These are phyloP conservation scores for Plectranthus barbatus DNA, from an alignment of 257 asterid genomes.

Conservation along the genomic window DNA sequence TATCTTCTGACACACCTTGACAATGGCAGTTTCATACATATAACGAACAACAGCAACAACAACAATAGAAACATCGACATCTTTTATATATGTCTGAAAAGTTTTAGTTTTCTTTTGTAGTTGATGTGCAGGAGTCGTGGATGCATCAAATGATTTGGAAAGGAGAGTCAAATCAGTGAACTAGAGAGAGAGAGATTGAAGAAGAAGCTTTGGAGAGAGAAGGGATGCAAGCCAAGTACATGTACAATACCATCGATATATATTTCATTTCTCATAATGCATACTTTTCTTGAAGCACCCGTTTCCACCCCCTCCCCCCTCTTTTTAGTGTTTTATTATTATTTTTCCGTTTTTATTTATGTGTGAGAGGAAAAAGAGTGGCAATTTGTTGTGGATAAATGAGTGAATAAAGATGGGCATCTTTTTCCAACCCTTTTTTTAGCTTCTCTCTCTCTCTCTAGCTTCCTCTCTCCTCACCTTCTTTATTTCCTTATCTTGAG, in stretches of 20 bases:
- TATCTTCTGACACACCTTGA: conserved; percentile 67
- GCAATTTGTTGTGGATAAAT: conserved; percentile 36
- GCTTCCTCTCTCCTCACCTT: conserved; percentile 8
- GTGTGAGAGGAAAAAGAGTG: conserved; percentile 5
- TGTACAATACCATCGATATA: conserved; percentile 4
- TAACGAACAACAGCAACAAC: conserved; percentile 14
- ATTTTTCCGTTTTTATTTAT: background rate
- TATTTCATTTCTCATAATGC: background rate
- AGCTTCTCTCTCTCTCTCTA: conserved; percentile 25
- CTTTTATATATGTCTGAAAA: conserved; percentile 37
- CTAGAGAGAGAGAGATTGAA: background rate
- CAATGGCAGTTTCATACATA: conserved; percentile 36
- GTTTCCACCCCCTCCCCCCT: background rate
- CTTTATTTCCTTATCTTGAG: conserved; percentile 31
- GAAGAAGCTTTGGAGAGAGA: background rate
- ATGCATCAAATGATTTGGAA: conserved; percentile 57
- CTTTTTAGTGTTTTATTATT: background rate
- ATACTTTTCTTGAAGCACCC: conserved; percentile 16
- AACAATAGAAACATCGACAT: conserved; percentile 17
- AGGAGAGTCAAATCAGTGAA: conserved; percentile 58
- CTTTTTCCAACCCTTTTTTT: conserved; percentile 48
- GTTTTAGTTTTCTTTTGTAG: conserved; percentile 25
- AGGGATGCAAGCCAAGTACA: background rate
- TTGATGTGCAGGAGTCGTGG: conserved; percentile 21
- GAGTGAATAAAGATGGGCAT: conserved; percentile 55